Conservation (phyloP, 177 flowering plant genomes). For the Vitis hybrid region DNA sequence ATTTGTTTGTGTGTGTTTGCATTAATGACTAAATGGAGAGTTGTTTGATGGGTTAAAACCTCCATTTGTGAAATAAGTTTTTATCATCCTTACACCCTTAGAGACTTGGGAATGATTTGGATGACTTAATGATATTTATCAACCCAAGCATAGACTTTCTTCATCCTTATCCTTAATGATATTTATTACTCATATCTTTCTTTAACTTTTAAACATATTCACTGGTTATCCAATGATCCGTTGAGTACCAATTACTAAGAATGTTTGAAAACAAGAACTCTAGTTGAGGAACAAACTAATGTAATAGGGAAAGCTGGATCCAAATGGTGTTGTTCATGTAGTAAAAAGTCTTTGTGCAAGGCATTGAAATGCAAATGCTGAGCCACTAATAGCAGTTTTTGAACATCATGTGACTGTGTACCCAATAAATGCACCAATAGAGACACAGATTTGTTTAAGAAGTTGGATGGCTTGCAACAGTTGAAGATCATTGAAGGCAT, state of each 20-base stretch:
- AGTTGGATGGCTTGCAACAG: no score
- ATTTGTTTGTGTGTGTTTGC: no score
- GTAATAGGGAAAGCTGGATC: conserved; percentile 7
- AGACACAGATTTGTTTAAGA: conserved; percentile 9
- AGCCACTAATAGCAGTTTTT: conserved; percentile 44
- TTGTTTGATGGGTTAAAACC: no score
- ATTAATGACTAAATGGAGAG: not conserved
- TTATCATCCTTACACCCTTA: no score
- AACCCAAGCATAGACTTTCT: no score
- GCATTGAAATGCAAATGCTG: conserved; percentile 79
- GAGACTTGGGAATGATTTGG: no score
- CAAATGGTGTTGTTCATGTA: conserved; percentile 67
- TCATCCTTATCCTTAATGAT: no score
- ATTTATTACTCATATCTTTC: no score
- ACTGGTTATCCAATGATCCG: not conserved
- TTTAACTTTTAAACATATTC: no score
- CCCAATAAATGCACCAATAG: conserved; percentile 63
- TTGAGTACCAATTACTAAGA: conserved; percentile 12
- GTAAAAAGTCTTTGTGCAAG: conserved; percentile 60
- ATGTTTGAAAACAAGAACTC: conserved; percentile 16
- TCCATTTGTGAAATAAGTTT: no score
- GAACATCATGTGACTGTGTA: conserved; percentile 61
- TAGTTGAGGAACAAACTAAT: conserved; percentile 18
- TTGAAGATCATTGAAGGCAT: no score
- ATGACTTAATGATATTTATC: no score